phyloP scores from a whole-genome alignment of 306 rosid genomes.

The Rubus parviflorus region DNA sequence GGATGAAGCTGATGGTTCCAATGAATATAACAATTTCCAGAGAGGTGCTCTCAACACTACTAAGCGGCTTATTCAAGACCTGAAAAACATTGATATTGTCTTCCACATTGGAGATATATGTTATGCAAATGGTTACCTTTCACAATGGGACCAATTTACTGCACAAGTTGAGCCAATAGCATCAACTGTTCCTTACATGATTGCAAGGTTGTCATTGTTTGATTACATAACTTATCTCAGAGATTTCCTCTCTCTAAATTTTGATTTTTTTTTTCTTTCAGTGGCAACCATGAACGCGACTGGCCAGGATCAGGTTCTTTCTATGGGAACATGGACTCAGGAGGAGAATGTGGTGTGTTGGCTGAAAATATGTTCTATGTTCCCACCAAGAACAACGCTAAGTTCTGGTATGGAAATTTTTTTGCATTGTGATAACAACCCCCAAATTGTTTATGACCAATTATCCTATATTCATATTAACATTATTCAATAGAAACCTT shows the following conservation, averaged over 20 bases:
- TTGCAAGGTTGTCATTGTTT: slow-evolving; percentile 55
- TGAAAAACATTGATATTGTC: slow-evolving; percentile 69
- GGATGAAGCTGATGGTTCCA: slow-evolving; percentile 91
- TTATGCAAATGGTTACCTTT: slow-evolving; percentile 84
- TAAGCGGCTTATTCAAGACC: slow-evolving; percentile 60
- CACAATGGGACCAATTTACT: slow-evolving; percentile 94
- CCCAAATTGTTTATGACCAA: background rate
- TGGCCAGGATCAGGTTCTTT: slow-evolving; percentile 88
- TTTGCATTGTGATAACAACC: background rate
- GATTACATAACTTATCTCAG: background rate
- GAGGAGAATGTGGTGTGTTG: slow-evolving; percentile 90
- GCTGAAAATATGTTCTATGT: slow-evolving; percentile 89
- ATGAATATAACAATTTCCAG: slow-evolving; percentile 70
- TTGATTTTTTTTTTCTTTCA: slow-evolving; percentile 36
- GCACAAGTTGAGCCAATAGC: slow-evolving; percentile 91
- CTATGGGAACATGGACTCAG: slow-evolving; percentile 70
- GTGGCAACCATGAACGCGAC: slow-evolving; percentile 96
- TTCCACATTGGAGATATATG: slow-evolving; percentile 85
- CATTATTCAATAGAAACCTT: no score
- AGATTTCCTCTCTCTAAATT: slow-evolving; percentile 16
- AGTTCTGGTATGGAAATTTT: slow-evolving; percentile 60
- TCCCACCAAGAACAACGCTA: slow-evolving; percentile 83
- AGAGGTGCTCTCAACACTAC: slow-evolving; percentile 89
- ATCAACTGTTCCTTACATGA: slow-evolving; percentile 82
- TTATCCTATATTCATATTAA: background rate